phyloP scores from a whole-genome alignment of 108 stramenopile species.

The Schizochytrium sp. region DNA sequence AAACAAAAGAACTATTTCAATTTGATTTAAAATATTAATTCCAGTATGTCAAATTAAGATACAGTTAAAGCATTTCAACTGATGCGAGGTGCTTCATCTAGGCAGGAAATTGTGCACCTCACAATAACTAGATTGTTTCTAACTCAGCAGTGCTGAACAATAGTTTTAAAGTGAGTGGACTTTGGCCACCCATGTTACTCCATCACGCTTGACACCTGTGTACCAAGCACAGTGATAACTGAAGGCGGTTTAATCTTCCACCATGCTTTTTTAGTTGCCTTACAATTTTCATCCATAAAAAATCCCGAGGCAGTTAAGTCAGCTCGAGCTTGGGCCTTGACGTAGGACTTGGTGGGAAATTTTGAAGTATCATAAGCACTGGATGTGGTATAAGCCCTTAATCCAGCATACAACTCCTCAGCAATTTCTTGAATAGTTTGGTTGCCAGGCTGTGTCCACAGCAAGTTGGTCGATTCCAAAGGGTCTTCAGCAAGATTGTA shows the following conservation, averaged over 20 bases:
- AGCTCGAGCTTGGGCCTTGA: neutral
- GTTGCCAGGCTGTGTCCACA: neutral
- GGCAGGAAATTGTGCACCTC: no score
- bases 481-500: slow-evolving; percentile 28
- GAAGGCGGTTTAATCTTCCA: neutral
- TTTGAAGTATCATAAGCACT: neutral
- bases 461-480: slow-evolving; percentile 19
- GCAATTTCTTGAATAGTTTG: neutral
- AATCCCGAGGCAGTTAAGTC: neutral
- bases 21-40: no score
- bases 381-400: neutral
- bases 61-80: no score
- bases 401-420: neutral
- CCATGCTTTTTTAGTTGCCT: neutral
- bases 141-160: no score
- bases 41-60: no score
- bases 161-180: no score
- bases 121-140: no score
- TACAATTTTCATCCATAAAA: neutral
- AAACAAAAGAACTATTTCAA: no score
- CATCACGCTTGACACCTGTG: neutral
- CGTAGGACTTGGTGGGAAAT: neutral
- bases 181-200: neutral
- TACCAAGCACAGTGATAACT: neutral
- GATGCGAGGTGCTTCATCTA: no score